Evolutionary conservation across 176 grass and related monocot genomes (phyloP), one percentile per base, ranked within the genome.

Genomic region (Oryza nivara): DNA sequence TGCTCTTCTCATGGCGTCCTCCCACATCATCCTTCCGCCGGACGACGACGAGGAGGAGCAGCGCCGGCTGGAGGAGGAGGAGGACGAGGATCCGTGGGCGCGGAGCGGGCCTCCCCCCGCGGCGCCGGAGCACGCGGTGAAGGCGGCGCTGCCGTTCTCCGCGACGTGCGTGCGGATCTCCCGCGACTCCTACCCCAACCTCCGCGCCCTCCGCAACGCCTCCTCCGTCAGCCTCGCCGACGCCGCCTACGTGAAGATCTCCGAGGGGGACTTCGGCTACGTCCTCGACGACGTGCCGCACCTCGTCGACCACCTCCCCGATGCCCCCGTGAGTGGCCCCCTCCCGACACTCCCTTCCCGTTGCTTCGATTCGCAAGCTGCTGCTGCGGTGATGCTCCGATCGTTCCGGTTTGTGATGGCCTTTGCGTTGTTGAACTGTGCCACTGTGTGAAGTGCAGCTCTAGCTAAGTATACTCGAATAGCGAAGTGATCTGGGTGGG

Each of bases 211-310:
- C 61, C 74, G 83, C 73, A 85, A 86, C 68, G 71, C 87, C 67
- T 78, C 90, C 68, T 52, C 44, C 82, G 74, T 67, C 87, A 88
- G 79, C 82, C 79, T 88, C 76, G 38, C 84, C 81, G 90, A 90
- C 60, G 87, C 86, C 72, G 78, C 67, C 0, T 81, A 75, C 70
- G 85, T 82, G 52, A 99, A 99, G 81, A 99, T 87, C 84, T 80
- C 92, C 38, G 81, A 92, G 43, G 96, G 88, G 30, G 88, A 92
- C 23, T 86, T 65, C 84, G 96, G 96, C 0, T 99, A 96, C 90
- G 81, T 96, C 82, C 89, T 99, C 73, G 93, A 99, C 75, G 96
- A 99, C 75, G 93, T 99, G 14, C 91, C 93, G 7, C 93, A 99
- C 85, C 68, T 99, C 88, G 86, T 68, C 38, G 96, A 99, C 87